Evolutionary conservation across 495 filamentous ascomycete species (phyloP), one percentile per base, ranked within the genome.

Genomic region (Daldinia vernicosa): DNA sequence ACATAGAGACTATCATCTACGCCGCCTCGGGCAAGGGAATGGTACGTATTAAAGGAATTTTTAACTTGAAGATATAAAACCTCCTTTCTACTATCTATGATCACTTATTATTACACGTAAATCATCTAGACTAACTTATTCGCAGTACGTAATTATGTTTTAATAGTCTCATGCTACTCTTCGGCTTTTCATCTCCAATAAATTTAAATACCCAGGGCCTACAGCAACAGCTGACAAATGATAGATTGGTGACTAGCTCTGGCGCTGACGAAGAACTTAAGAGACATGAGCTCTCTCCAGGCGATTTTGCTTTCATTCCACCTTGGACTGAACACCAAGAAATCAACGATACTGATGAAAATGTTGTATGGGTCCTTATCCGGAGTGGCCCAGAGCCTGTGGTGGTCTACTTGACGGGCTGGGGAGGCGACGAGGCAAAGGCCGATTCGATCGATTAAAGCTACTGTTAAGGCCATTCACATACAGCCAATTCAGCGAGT

Each of bases 231-330:
- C 72, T 71, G 50, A 68, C 61, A 66, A 28, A 43, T 33, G 28
- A 64, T 43, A 73, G 70, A 15, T 72, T 84, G 0, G 74, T 84
- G 1, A 80, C 80, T 0, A 80, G 75, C 40, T 78, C 81, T 1
- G 78, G 78, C 28, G 78, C 79, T 56, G 78, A 82, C 55, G 79
- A 78, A 30, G 76, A 81, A 33, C 77, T 80, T 1, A 85, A 82
- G 61, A 83, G 85, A 24, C 82, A 88, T 60, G 79, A 82, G 8
- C 80, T 92, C 4, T 78, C 74, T 0, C 81, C 84, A 2, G 89
- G 89, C 0, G 89, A 91, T 72, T 90, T 89, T 72, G 89, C 88
- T 2, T 80, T 89, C 52, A 84, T 92, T 27, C 89, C 89, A 0
- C 83, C 89, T 0, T 90, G 82, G 79, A 86, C 85, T 0, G 88